These are phyloP conservation scores for Dalechampia spathulata DNA, from an alignment of 441 rosid genomes.

Conservation along the genomic window DNA sequence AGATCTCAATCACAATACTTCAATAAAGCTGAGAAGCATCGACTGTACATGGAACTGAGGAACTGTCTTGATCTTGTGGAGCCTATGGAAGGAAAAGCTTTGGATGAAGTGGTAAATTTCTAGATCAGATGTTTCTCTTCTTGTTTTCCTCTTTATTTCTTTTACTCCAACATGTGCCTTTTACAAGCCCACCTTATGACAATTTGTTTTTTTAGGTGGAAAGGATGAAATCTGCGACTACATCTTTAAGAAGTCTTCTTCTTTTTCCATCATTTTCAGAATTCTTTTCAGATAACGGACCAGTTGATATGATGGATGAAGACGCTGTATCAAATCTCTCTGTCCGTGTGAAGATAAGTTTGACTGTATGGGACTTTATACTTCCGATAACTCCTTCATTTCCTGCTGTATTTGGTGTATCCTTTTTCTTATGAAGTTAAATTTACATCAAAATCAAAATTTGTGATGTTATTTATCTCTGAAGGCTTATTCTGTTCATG, in stretches of 20 bases:
- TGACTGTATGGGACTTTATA: conserved; percentile 91
- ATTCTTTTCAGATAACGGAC: conserved; percentile 68
- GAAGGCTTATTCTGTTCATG: conserved; percentile 9
- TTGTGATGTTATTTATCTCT: neutral
- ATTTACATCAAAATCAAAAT: neutral
- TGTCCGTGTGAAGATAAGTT: conserved; percentile 61
- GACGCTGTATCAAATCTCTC: conserved; percentile 83
- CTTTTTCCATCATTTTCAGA: conserved; percentile 81
- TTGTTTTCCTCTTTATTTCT: neutral
- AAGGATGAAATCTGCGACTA: conserved; percentile 68
- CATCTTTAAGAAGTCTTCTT: conserved; percentile 76
- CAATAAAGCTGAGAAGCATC: conserved; percentile 64
- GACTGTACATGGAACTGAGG: conserved; percentile 53
- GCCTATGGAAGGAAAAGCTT: conserved; percentile 62
- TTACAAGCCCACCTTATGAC: conserved; percentile 26
- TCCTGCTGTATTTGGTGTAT: conserved; percentile 94
- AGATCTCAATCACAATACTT: conserved; percentile 42
- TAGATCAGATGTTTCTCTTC: neutral
- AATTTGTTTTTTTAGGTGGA: conserved; percentile 55
- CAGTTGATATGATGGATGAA: conserved; percentile 88
- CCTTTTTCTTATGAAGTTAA: conserved; percentile 23
- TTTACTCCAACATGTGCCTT: conserved; percentile 1
- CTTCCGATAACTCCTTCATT: conserved; percentile 90
- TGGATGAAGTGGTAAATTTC: conserved; percentile 67
- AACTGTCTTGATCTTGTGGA: conserved; percentile 66